Conservation (phyloP, 2,329 filamentous ascomycete species). For the Conoideocrella luteorostrata region DNA sequence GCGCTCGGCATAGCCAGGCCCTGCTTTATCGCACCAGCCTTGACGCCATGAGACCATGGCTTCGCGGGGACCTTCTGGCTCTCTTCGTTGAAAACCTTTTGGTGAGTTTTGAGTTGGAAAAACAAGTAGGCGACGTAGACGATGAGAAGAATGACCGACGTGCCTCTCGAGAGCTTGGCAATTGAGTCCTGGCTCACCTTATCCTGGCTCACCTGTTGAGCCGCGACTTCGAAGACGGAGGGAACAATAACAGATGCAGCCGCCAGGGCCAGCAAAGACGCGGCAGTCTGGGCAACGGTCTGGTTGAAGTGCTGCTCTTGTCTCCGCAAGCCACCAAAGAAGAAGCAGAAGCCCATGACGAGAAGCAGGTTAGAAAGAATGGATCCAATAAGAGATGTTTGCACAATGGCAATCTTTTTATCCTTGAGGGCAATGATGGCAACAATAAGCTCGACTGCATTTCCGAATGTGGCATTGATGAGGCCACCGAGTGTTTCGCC, state of each 20-base stretch:
- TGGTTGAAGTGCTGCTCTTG: conserved; percentile 85
- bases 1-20: conserved; percentile 34
- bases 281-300: conserved; percentile 83
- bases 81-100: conserved; percentile 69
- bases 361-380: conserved; percentile 87
- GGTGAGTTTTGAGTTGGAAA: conserved; percentile 88
- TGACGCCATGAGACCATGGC: conserved; percentile 32
- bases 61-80: conserved; percentile 68
- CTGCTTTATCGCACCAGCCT: conserved; percentile 28
- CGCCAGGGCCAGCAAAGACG: conserved; percentile 71
- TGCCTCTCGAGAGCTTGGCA: conserved; percentile 62
- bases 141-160: conserved; percentile 71
- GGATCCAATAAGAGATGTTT: conserved; percentile 86
- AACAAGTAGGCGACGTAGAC: conserved; percentile 80
- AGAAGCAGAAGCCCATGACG: conserved; percentile 89
- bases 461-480: conserved; percentile 88
- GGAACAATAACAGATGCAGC: conserved; percentile 83
- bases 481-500: conserved; percentile 85
- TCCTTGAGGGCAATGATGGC: conserved; percentile 76
- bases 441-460: conserved; percentile 85
- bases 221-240: conserved; percentile 66
- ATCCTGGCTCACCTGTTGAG: conserved; percentile 26
- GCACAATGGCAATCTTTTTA: conserved; percentile 73
- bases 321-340: conserved; percentile 74
- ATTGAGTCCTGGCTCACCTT: conserved; percentile 41